Base-by-base conservation (phyloP, 352 stramenopile genomes). In the Saprolegnia parasitica region DNA sequence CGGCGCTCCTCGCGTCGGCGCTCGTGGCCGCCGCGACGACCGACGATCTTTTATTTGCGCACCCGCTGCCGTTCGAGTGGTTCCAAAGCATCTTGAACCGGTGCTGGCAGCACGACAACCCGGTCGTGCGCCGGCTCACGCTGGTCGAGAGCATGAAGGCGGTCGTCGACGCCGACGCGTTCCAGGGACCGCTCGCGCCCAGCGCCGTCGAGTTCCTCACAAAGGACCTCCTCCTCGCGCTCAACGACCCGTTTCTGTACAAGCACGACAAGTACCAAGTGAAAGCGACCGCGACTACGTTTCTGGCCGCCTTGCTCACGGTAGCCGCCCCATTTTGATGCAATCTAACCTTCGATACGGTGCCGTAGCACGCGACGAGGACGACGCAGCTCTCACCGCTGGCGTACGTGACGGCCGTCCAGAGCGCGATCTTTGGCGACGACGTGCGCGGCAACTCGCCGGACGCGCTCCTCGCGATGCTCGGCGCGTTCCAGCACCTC, bases 171-270 rank as follows among this genome's bases (percentile, higher is more conserved):
- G 45, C 24, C 9, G 11, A n/a, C 13, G 42, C 18, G n/a, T 1
- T 9, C 56, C 37, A 40, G 35, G 21, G 56, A 1, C 84, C 80
- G 10, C 88, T 89, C 26, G 68, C 76, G 4, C 78, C 74, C 24
- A 68, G 78, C 2, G 46, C 72, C 35, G 64, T 73, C 54, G 46
- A 46, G 9, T 93, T 94, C 68, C 72, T 91, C 21, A 76, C 90
- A 11, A 55, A 72, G 13, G 67, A 76, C 11, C 60, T 94, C 32
- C 61, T 94, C 35, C 78, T 73, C 20, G 71, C 79, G 4, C 78
- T 74, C 21, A 94, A 93, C 63, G 83, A 93, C 46, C 83, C 83
- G 16, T 70, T 90, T 40, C 78, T 94, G 55, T 93, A 87, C 77
- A 91, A 90, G 71, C 58, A 86, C 76, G 45, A 80, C 67, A 24